These are phyloP conservation scores for Whalleya microplaca DNA, from an alignment of 2,329 filamentous ascomycete species.

Conservation along the genomic window DNA sequence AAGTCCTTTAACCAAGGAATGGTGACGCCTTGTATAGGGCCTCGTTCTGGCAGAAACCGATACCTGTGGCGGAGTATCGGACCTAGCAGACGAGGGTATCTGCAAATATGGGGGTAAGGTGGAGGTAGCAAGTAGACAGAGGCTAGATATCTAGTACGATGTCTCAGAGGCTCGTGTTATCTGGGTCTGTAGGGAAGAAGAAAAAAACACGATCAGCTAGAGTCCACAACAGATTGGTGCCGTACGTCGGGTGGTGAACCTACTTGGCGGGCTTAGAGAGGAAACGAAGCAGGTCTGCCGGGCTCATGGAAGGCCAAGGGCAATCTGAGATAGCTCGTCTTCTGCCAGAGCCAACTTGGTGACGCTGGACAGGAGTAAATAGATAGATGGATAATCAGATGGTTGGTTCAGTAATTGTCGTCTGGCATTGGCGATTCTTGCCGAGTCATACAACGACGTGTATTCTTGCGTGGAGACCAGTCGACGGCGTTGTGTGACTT, in stretches of 20 bases:
- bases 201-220: conserved; percentile 7
- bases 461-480: not conserved
- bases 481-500: conserved; percentile 28
- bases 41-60: conserved; percentile 78
- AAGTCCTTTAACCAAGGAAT: conserved; percentile 87
- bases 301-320: conserved; percentile 76
- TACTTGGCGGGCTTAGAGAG: conserved; percentile 94
- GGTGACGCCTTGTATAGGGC: conserved; percentile 67
- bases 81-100: conserved; percentile 76
- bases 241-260: conserved; percentile 41
- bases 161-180: conserved; percentile 56
- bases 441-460: conserved; percentile 17
- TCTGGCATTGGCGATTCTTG: conserved; percentile 27
- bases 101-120: conserved; percentile 43
- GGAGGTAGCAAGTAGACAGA: conserved; percentile 12
- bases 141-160: conserved; percentile 22
- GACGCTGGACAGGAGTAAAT: conserved; percentile 15
- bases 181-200: conserved; percentile 57
- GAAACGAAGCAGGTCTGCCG: conserved; percentile 87
- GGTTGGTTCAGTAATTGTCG: conserved; percentile 29
- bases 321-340: conserved; percentile 30
- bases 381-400: conserved; percentile 1
- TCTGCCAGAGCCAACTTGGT: conserved; percentile 26
- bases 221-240: not conserved
- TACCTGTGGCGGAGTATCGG: conserved; percentile 82